phyloP scores from a whole-genome alignment of 768 basidiomycete species.

The Arthromyces matolae region DNA sequence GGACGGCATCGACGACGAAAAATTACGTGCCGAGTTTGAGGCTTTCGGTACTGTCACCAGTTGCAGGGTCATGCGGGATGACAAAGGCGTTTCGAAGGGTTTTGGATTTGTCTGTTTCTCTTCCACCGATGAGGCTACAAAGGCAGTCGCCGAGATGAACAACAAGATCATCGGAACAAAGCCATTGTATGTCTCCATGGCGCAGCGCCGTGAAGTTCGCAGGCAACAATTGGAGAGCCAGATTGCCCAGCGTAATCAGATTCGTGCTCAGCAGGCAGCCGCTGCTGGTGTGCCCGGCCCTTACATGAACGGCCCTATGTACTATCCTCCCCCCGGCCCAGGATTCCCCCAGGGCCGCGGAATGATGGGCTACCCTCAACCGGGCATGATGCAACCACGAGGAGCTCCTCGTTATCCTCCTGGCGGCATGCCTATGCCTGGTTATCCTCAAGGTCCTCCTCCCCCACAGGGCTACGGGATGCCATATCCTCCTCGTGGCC shows the following conservation, averaged over 20 bases:
- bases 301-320: constrained; percentile 83
- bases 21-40: constrained; percentile 94
- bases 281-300: constrained; percentile 80
- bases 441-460: constrained; percentile 67
- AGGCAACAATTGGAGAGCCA: constrained; percentile 98
- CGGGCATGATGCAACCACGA: constrained; percentile 85
- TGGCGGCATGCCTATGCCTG: constrained; percentile 62
- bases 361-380: constrained; percentile 80
- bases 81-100: constrained; percentile 88
- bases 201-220: constrained; percentile 96
- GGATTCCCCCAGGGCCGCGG: constrained; percentile 78
- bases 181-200: constrained; percentile 97
- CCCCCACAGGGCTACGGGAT: constrained; percentile 76
- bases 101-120: constrained; percentile 99
- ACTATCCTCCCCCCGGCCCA: constrained; percentile 80
- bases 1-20: constrained; percentile 96
- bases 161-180: constrained; percentile 99
- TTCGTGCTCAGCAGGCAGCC: constrained; percentile 93
- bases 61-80: constrained; percentile 99
- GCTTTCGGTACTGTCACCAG: constrained; percentile 96
- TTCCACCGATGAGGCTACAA: constrained; percentile 96
- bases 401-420: constrained; percentile 39
- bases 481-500: constrained; percentile 59
- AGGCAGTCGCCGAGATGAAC: constrained; percentile 99
- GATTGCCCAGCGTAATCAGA: constrained; percentile 96